Conservation (phyloP, 2,329 filamentous ascomycete genomes). For the Pestalotiopsis sp. region DNA sequence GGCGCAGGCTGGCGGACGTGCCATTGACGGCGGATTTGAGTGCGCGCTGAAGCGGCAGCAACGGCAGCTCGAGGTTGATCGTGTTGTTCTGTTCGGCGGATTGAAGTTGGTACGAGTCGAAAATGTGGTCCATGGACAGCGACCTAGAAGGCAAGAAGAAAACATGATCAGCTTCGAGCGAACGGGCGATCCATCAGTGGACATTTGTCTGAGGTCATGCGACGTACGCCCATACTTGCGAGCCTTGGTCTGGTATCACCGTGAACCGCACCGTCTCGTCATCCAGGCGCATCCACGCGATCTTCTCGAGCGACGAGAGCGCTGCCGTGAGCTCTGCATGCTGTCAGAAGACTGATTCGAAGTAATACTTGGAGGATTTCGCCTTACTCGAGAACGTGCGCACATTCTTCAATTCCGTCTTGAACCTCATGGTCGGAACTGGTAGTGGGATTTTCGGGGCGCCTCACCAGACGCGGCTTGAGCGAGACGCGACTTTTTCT, state of each 20-base stretch:
- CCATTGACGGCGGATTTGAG: slow-evolving; percentile 85
- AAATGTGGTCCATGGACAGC: slow-evolving; percentile 78
- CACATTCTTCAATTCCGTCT: slow-evolving; percentile 67
- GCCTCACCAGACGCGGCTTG: slow-evolving; percentile 1
- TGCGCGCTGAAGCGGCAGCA: slow-evolving; percentile 87
- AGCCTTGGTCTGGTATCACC: slow-evolving; percentile 90
- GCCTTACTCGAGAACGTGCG: slow-evolving; percentile 65
- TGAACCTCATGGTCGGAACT: slow-evolving; percentile 61
- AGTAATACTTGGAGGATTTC: neutral
- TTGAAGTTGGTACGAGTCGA: slow-evolving; percentile 82
- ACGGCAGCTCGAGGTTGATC: slow-evolving; percentile 94
- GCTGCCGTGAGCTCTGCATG: slow-evolving; percentile 63
- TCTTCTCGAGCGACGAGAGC: slow-evolving; percentile 71
- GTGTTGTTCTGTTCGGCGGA: slow-evolving; percentile 82
- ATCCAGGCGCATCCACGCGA: slow-evolving; percentile 89
- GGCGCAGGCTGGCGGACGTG: slow-evolving; percentile 78
- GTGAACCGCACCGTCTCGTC: slow-evolving; percentile 90
- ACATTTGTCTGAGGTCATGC: neutral
- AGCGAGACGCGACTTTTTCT: slow-evolving; percentile 17
- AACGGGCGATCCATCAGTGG: neutral
- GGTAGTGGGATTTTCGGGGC: neutral
- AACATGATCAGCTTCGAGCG: neutral
- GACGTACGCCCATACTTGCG: slow-evolving; percentile 92
- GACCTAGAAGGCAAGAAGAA: slow-evolving; percentile 40
- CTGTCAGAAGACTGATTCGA: neutral